Evolutionary conservation across 768 basidiomycete species (phyloP), one percentile per base, ranked within the genome.

Genomic region (Lentinus brumalis): DNA sequence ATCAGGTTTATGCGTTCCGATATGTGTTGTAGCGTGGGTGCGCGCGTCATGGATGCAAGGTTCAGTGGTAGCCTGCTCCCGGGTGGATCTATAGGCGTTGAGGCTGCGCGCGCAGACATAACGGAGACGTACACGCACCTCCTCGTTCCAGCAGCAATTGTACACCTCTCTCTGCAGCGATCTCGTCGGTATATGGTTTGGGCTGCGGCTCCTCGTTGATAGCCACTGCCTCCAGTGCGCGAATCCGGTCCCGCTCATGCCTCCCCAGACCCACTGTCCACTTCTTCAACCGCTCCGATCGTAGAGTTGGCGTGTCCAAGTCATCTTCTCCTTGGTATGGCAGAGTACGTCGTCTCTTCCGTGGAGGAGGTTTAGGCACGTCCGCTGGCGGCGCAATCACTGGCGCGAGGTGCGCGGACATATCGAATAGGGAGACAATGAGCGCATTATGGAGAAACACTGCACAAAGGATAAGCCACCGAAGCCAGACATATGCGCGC

Each of bases 391-490:
- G 84, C 0, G 89, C 46, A 26, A 21, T 86, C 0, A 83, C 82
- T 2, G 85, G 84, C 44, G 88, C 82, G 65, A 87, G 85, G 65
- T 88, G 84, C 0, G 85, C 84, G 1, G 90, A 89, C 26, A 88
- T 88, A 72, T 91, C 91, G 63, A 93, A 91, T 15, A 94, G 74
- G 2, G 91, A 91, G 32, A 93, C 92, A 39, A 94, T 86, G 35
- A 94, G 79, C 11, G 91, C 86, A 72, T 94, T 94, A 70, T 94
- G 92, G 2, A 92, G 76, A 72, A 91, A 90, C 31, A 92, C 88
- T 88, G 53, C 4, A 12, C 1, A n/a, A 5, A 38, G 30, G 18
- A 11, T 21, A 30, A 18, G 6, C 12, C 11, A n/a, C 6, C 12
- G 42, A 21, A 14, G 2, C 39, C 0, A 39, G 18, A 12, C 16